These are phyloP conservation scores for Phellopilus nigrolimitatus DNA, from an alignment of 1,284 basidiomycete species.

Conservation along the genomic window DNA sequence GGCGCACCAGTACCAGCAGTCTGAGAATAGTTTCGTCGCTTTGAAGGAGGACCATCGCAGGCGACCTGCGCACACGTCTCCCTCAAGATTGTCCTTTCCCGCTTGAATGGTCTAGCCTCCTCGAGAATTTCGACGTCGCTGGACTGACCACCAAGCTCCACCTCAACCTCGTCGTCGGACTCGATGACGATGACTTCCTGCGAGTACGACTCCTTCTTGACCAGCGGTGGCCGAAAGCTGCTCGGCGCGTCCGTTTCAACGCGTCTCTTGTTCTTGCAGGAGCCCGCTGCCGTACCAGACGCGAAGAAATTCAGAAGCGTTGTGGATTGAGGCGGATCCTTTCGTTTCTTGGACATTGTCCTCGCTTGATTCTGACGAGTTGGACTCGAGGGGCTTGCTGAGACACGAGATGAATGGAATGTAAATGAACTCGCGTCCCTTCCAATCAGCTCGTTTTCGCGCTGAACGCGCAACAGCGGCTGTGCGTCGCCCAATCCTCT, in stretches of 20 bases:
- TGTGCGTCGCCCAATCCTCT: too few relatives aligned
- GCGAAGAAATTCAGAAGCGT: slow-evolving; percentile 53
- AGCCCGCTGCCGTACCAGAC: slow-evolving; percentile 14
- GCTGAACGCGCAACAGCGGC: too few relatives aligned
- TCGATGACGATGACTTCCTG: slow-evolving; percentile 54
- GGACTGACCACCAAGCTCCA: background rate
- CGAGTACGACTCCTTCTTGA: slow-evolving; percentile 14
- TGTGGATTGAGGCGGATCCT: slow-evolving; percentile 31
- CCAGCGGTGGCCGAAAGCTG: slow-evolving; percentile 4
- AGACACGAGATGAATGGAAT: too few relatives aligned
- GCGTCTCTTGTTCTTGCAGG: slow-evolving; percentile 24
- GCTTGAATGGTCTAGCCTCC: background rate
- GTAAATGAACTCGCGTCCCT: too few relatives aligned
- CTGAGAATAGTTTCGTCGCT: background rate
- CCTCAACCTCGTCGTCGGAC: slow-evolving; percentile 43
- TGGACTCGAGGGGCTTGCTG: too few relatives aligned
- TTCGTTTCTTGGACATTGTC: slow-evolving; percentile 39
- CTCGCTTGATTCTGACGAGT: too few relatives aligned
- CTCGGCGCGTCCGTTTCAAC: slow-evolving; percentile 4
- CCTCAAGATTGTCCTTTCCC: background rate
- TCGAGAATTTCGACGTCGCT: slow-evolving; percentile 33
- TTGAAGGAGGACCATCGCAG: background rate
- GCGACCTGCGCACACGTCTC: background rate
- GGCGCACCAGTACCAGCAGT: too few relatives aligned
- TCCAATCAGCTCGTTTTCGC: too few relatives aligned